These are phyloP conservation scores for Pythium phragmiticola DNA, from an alignment of 352 stramenopile genomes.

Conservation along the genomic window DNA sequence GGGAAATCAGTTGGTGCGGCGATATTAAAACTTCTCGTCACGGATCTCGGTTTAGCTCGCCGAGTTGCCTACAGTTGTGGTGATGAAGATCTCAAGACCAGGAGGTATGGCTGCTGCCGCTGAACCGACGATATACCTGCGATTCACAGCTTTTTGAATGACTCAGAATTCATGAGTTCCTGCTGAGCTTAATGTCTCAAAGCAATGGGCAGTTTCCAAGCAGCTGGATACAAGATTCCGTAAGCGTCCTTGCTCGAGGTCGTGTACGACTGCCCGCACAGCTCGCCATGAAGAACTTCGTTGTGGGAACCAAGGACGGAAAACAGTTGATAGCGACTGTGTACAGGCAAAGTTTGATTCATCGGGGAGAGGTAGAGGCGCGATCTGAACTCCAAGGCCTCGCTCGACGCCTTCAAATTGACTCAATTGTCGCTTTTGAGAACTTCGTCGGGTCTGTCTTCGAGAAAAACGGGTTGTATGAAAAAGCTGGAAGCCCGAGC, in stretches of 20 bases:
- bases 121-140: not conserved
- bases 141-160: not conserved
- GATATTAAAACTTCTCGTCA: slow-evolving; percentile 10
- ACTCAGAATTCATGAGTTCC: slow-evolving; percentile 9
- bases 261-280: not conserved
- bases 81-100: not conserved
- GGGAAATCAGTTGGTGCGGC: slow-evolving; percentile 12
- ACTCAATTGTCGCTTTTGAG: slow-evolving; percentile 11
- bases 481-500: not conserved
- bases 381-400: slow-evolving; percentile 1
- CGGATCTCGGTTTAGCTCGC: not conserved
- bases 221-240: slow-evolving; percentile 22
- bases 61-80: not conserved
- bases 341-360: slow-evolving; percentile 5
- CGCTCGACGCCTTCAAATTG: slow-evolving; percentile 1
- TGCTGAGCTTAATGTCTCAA: slow-evolving; percentile 9
- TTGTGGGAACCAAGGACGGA: slow-evolving; percentile 12
- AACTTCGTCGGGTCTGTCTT: slow-evolving; percentile 11
- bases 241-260: slow-evolving; percentile 5
- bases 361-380: not conserved
- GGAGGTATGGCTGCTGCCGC: not conserved
- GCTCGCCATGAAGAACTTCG: slow-evolving; percentile 12
- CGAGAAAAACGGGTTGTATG: not conserved
- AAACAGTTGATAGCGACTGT: slow-evolving; percentile 7
- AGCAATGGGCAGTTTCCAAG: slow-evolving; percentile 8